Evolutionary conservation across 2,329 filamentous ascomycete genomes (phyloP).

Genomic region (Pyricularia pennisetigena): DNA sequence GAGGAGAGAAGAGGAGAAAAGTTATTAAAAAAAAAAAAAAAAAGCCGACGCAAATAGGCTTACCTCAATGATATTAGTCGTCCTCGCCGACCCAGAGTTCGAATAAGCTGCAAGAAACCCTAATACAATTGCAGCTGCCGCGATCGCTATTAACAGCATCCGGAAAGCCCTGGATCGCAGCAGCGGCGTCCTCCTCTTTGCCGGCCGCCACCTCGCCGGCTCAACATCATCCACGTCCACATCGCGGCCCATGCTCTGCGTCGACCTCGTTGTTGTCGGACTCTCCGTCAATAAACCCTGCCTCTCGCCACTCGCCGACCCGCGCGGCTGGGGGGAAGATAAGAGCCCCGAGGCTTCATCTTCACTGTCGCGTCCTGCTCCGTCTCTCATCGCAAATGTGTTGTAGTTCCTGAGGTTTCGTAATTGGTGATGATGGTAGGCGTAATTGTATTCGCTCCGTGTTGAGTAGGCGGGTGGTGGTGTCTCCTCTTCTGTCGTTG

Average conservation of each 20-base stretch:
- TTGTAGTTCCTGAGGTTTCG: background rate
- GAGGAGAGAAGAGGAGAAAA: background rate
- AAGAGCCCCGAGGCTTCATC: background rate
- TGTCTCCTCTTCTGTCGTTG: background rate
- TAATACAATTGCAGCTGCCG: conserved; percentile 19
- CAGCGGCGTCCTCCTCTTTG: conserved; percentile 16
- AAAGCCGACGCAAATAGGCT: background rate
- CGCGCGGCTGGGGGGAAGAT: background rate
- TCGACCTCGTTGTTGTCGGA: conserved; percentile 13
- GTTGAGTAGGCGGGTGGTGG: background rate
- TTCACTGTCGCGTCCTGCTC: background rate
- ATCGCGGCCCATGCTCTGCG: conserved; percentile 35
- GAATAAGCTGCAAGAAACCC: conserved; percentile 20
- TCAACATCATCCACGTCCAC: conserved; percentile 14
- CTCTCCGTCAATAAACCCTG: background rate
- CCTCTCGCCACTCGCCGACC: background rate
- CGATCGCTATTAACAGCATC: conserved; percentile 15
- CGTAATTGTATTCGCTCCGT: background rate
- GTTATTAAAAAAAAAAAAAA: background rate
- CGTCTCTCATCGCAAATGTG: background rate
- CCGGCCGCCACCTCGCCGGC: conserved; percentile 15
- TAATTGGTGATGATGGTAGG: background rate
- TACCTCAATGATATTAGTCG: background rate
- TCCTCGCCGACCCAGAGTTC: background rate
- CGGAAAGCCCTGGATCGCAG: conserved; percentile 18